Base-by-base conservation (phyloP, 768 basidiomycete species). In the Panaeolus cyanescens region DNA sequence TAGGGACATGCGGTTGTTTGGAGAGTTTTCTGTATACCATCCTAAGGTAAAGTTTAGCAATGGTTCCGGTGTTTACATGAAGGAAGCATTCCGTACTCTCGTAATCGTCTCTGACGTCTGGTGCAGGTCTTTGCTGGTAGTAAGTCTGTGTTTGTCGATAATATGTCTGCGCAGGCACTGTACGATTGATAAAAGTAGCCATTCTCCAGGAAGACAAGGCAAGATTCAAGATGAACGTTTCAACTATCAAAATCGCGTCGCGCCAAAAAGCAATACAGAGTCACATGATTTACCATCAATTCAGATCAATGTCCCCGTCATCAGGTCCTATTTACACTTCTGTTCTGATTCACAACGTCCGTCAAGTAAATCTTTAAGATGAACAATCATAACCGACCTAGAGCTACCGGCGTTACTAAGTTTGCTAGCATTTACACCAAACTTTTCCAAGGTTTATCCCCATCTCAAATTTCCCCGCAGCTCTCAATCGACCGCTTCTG, bases 1-100 rank as follows among this genome's bases (percentile, higher is more conserved):
- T 15, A 99, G 85, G n/a, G 94, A 80, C 86, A 98, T 93, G 39
- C 96, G 85, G 72, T 98, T 98, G 70, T 79, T 89, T 0, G 90
- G 79, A 2, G 85, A 81, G 1, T 83, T 79, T 65, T 95, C 92
- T n/a, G 93, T 91, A 68, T 93, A 95, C 87, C 92, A 93, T 67
- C 91, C 92, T 92, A 66, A 37, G 28, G 15, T 22, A 59, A 32
- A 54, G 62, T 63, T 40, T 39, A 57, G 55, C 66, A 55, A 64
- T 60, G 50, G 50, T 36, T 33, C 64, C 32, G 31, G 8, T 30
- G 25, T 33, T 20, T 54, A 55, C 45, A 54, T 22, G 30, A 62
- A 60, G 39, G 39, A 34, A 6, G 34, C 54, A 30, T 59, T 32
- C 71, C 83, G 64, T 72, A 92, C 91, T 83, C 79, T 92, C 91